Evolutionary conservation across 2,329 filamentous ascomycete genomes (phyloP), one percentile per base, ranked within the genome.

Genomic region (Colletotrichum sp.): DNA sequence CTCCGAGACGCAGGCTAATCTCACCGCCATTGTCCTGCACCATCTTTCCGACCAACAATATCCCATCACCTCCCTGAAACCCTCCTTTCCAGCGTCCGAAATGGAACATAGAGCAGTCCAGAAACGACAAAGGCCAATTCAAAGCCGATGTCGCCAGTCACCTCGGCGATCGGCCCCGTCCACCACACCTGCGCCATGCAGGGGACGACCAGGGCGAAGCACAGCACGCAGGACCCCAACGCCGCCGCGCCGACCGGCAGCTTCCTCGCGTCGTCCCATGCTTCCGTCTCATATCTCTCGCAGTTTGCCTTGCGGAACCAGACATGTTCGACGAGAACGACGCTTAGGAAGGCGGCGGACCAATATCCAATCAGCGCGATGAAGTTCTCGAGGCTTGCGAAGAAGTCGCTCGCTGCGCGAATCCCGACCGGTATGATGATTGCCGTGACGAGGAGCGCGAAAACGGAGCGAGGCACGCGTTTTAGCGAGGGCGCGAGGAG

Each of bases 141-240:
- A 73, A 93, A 91, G 0, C 91, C 91, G 79, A 93, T 88, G 76
- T 93, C 91, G 0, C 91, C 91, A 15, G 90, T 90, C 58, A 77
- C 86, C 81, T 86, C 81, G 2, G 90, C 90, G 76, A 92, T 88
- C 0, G 90, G 90, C 0, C 90, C 90, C 12, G 85, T 87, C 78
- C 87, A 92, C 90, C 90, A 92, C 9, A 86, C 87, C 81, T 91
- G 88, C 21, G 84, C 85, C 87, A 92, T 92, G 38, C 87, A 88
- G 0, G 90, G 90, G 18, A 92, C 82, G 4, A 91, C 85, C 8
- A 92, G 78, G 3, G 80, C 86, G 70, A 87, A 85, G 65, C 83
- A 85, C 15, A 86, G 76, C 2, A 86, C 54, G 6, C 83, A 87
- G 5, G 87, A 85, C 6, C 79, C 79, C 16, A 89, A 74, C 6